Conservation (phyloP, 2,329 filamentous ascomycete genomes). For the Claviceps monticola region DNA sequence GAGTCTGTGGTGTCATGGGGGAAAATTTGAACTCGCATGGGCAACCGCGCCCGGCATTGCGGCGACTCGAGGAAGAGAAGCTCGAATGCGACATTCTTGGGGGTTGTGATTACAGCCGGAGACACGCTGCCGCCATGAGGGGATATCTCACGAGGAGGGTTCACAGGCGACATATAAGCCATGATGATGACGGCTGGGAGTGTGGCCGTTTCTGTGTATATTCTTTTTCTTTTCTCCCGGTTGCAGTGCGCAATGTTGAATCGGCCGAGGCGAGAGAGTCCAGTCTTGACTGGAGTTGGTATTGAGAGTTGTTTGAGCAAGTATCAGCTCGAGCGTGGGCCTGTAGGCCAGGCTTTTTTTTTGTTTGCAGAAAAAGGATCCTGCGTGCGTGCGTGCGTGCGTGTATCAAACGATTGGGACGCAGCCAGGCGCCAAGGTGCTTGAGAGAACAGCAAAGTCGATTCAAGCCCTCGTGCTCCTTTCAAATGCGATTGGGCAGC, state of each 20-base stretch:
- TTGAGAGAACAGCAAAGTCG: slow-evolving; percentile 5
- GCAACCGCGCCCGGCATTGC: slow-evolving; percentile 58
- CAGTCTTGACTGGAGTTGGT: slow-evolving; percentile 8
- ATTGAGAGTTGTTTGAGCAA: slow-evolving; percentile 12
- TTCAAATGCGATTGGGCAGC: not conserved
- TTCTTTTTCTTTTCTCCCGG: not conserved
- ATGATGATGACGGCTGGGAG: slow-evolving; percentile 16
- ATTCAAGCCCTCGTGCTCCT: not conserved
- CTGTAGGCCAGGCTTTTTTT: slow-evolving; percentile 15
- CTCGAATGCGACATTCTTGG: slow-evolving; percentile 70
- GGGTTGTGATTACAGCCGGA: slow-evolving; percentile 32
- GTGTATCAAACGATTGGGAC: not conserved
- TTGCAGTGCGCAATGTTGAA: slow-evolving; percentile 1
- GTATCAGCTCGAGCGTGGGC: slow-evolving; percentile 14
- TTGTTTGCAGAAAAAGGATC: slow-evolving; percentile 5
- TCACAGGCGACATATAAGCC: slow-evolving; percentile 33
- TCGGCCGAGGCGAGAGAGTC: slow-evolving; percentile 10
- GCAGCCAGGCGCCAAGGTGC: slow-evolving; percentile 8
- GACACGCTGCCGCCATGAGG: slow-evolving; percentile 31
- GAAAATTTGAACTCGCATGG: slow-evolving; percentile 83
- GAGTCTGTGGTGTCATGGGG: slow-evolving; percentile 94
- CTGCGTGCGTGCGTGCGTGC: not conserved
- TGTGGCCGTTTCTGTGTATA: not conserved
- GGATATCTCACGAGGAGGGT: slow-evolving; percentile 19
- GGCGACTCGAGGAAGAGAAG: slow-evolving; percentile 55